Percentiles rank a stretch among this genome's conserved stretches.
Evolutionary conservation across 2,329 filamentous ascomycete genomes (phyloP).

Genomic region (Sarocladium strictum): DNA sequence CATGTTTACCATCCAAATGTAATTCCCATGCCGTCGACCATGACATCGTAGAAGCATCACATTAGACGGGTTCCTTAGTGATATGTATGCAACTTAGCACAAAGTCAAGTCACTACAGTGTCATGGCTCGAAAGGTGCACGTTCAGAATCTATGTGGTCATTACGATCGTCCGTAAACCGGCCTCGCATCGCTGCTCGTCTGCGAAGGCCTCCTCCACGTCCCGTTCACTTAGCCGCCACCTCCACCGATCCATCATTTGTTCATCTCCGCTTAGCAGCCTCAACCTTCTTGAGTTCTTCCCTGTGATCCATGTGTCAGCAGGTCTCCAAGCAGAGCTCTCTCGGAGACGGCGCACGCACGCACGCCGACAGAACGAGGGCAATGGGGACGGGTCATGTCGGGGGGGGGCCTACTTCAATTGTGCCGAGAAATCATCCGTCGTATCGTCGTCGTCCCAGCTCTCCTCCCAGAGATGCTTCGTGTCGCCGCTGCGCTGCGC

Average conservation of each 20-base stretch:
- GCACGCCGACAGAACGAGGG: no score
- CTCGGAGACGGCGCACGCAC: no score
- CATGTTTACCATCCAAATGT: no score
- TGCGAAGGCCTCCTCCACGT: background rate
- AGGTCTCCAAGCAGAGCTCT: no score
- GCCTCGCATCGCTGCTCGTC: background rate
- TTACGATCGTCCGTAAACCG: background rate
- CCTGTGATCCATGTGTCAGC: slow-evolving; percentile 34
- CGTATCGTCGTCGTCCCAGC: slow-evolving; percentile 98
- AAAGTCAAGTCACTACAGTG: no score
- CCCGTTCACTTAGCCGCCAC: background rate
- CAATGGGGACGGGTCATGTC: background rate
- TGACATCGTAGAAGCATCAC: no score
- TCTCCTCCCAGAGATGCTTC: slow-evolving; percentile 94
- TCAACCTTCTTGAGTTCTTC: slow-evolving; percentile 95
- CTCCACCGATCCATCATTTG: background rate
- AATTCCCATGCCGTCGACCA: no score
- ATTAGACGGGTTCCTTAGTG: no score
- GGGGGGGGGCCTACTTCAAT: slow-evolving; percentile 63
- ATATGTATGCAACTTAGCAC: no score
- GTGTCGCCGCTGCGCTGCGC: slow-evolving; percentile 51
- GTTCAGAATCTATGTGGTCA: slow-evolving; percentile 6
- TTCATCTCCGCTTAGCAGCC: slow-evolving; percentile 58
- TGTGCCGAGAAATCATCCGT: slow-evolving; percentile 94
- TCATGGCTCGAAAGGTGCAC: background rate